Base-by-base conservation (phyloP, 108 stramenopile species). In the Cylindrotheca closterium region DNA sequence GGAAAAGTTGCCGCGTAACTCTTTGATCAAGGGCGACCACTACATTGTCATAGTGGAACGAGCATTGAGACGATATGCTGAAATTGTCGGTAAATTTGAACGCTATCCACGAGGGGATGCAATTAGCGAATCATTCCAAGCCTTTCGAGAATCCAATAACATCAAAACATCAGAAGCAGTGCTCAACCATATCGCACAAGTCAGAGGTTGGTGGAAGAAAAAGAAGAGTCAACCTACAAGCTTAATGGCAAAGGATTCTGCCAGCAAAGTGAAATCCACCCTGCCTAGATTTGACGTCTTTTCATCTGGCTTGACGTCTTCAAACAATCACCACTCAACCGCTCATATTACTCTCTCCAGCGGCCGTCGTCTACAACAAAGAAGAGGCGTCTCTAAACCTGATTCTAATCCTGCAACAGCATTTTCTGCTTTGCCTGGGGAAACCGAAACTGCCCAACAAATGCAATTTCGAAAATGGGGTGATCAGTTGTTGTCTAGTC, bases 391-490 rank as follows among this genome's bases (percentile, higher is more conserved):
- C 37, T 7, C 37, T 10, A 42, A 42, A 15, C 37, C 37, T 15
- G 37, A 15, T 42, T 7, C 37, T 7, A 15, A 15, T 15, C 7
- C 37, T 42, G 10, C 37, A 42, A 42, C 37, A 42, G 15, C 37
- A 42, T 42, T n/a, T n/a, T n/a, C n/a, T n/a, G n/a, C n/a, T n/a
- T n/a, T n/a, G n/a, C 37, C 37, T 15, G 15, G 15, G 15, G 37
- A 10, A 10, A 15, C 37, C 15, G 15, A 15, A 10, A 15, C 7
- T 42, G 37, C 15, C 0, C 42, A 27, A 33, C 65, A 32, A 7
- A 8, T 28, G 5, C 33, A 46, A 7, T 67, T 56, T 67, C 56
- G 67, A 51, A 68, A 51, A 51, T 68, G 67, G 67, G 67, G 67
- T 28, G 67, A 68, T n/a, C 57, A 51, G 30, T 17, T 53, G 7